These are phyloP conservation scores for Myxozyma mucilagina DNA, from an alignment of 805 yeast genomes.

Conservation along the genomic window DNA sequence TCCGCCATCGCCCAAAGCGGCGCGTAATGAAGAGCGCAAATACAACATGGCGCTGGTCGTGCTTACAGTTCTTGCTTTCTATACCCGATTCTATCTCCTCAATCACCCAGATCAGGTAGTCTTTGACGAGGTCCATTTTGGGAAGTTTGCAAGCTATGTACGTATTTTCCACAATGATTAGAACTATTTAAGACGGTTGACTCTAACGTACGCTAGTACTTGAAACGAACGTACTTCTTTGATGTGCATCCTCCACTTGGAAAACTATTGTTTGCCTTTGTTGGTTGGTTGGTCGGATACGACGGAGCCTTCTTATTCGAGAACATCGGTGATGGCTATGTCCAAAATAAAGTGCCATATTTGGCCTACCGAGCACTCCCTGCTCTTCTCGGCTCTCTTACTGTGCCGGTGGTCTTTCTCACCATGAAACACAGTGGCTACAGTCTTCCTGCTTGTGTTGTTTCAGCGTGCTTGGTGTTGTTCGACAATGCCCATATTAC, in stretches of 20 bases:
- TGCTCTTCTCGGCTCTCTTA: slow-evolving; percentile 77
- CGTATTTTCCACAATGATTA: not conserved
- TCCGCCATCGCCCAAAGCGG: slow-evolving; percentile 13
- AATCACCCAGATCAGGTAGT: slow-evolving; percentile 75
- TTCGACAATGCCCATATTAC: slow-evolving; percentile 88
- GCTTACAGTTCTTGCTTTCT: slow-evolving; percentile 69
- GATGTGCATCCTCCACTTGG: slow-evolving; percentile 99
- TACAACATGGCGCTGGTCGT: slow-evolving; percentile 56
- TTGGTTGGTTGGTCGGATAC: slow-evolving; percentile 86
- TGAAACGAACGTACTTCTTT: slow-evolving; percentile 88
- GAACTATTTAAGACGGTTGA: no score
- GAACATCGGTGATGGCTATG: slow-evolving; percentile 79
- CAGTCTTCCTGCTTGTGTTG: slow-evolving; percentile 72
- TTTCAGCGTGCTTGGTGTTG: slow-evolving; percentile 73
- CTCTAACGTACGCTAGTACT: slow-evolving; percentile 51
- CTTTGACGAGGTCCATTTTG: slow-evolving; percentile 53
- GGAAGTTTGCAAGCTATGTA: slow-evolving; percentile 46
- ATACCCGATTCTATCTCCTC: slow-evolving; percentile 72
- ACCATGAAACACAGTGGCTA: slow-evolving; percentile 85
- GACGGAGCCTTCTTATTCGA: slow-evolving; percentile 92
- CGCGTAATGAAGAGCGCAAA: slow-evolving; percentile 26
- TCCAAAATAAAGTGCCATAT: slow-evolving; percentile 79
- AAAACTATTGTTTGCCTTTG: slow-evolving; percentile 83
- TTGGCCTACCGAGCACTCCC: slow-evolving; percentile 76
- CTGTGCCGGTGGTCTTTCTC: slow-evolving; percentile 79